These are phyloP conservation scores for Amylocarpus encephaloides DNA, from an alignment of 2,329 filamentous ascomycete species.

Conservation along the genomic window DNA sequence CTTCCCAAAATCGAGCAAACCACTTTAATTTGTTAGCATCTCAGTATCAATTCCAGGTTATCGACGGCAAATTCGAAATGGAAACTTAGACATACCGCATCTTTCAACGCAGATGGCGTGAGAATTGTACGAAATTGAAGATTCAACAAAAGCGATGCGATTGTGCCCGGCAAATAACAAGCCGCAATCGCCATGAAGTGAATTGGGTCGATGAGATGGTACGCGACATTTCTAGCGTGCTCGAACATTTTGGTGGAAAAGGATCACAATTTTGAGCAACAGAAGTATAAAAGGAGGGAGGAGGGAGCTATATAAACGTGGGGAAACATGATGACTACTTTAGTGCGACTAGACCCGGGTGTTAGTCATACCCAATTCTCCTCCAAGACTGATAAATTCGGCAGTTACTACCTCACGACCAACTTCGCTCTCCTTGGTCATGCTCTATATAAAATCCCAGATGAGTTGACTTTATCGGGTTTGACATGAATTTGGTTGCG, in stretches of 20 bases:
- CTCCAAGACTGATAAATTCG: too few species aligned
- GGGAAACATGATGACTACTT: too few species aligned
- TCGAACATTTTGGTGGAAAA: constrained; percentile 1
- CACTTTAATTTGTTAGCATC: constrained; percentile 36
- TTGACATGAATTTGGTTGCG: too few species aligned
- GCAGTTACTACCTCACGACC: too few species aligned
- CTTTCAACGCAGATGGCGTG: constrained; percentile 33
- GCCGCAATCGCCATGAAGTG: constrained; percentile 45
- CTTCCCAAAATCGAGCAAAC: constrained; percentile 57
- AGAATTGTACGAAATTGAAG: constrained; percentile 35
- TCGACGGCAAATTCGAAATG: constrained; percentile 27
- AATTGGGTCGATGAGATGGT: constrained; percentile 39
- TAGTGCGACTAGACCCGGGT: too few species aligned
- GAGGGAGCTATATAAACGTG: too few species aligned
- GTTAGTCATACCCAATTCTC: too few species aligned
- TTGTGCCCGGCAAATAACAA: constrained; percentile 45
- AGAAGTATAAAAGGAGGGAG: too few species aligned
- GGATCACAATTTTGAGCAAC: too few species aligned
- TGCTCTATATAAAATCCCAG: too few species aligned
- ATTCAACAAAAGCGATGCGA: constrained; percentile 37
- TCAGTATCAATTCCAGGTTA: constrained; percentile 36
- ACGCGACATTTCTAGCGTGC: constrained; percentile 11
- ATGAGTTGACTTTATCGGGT: too few species aligned
- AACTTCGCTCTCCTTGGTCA: too few species aligned
- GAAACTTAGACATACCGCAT: constrained; percentile 17